Base-by-base conservation (phyloP, 345 rosid genomes). In the Geranium rotundifolium region DNA sequence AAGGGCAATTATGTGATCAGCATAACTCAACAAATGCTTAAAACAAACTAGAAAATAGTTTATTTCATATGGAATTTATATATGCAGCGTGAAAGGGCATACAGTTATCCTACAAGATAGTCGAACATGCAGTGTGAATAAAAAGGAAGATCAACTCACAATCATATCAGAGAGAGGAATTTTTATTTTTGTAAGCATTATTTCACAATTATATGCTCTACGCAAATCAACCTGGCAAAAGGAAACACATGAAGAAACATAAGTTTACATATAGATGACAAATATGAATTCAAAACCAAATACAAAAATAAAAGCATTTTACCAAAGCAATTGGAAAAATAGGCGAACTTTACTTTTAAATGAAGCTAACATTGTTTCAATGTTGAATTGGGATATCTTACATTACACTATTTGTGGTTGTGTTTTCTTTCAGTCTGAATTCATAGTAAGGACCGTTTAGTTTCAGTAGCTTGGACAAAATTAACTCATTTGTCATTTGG, bases 201-300 rank as follows among this genome's bases (percentile, higher is more conserved):
- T 92, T 81, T 92, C 98, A 78, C 98, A 92, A 69, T 92, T 89
- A 77, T 92, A 84, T 19, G 98, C 98, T 73, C 96, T 85, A 49
- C 97, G 95, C 81, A 89, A 74, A 78, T 89, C 98, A 78, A 92
- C 82, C 98, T 92, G 81, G 56, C 65, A 81, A 34, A 61, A 60
- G 58, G 27, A 71, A 71, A 34, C 63, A 63, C 23, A 72, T 75
- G 57, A 14, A 61, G 18, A 62, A 67, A 65, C 50, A 56, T 63
- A 2, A 60, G 7, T 12, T 31, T 63, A 63, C 18, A 58, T 29
- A 27, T 10, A 71, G 20, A 56, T 1, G 18, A 58, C 56, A 16
- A 7, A 23, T 20, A 14, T 54, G 71, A 37, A 17, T 9, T 17
- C 18, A 52, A 16, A 50, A 46, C 16, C 16, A 39, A 56, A 37